Conservation (phyloP, 345 rosid species). For the Limnanthes douglasii region DNA sequence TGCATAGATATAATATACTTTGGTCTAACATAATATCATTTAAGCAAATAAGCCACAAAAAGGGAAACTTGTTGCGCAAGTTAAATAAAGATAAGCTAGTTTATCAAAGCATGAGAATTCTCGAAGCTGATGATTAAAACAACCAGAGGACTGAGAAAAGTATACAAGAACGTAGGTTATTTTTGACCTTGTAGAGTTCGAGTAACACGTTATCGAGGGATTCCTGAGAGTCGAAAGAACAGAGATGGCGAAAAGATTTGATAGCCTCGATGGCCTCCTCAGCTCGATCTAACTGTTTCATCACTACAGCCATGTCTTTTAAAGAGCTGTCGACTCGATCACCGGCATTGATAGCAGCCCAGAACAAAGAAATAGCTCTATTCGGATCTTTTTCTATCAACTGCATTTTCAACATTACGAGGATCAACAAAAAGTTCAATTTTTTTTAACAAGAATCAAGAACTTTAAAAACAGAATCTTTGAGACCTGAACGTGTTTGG, state of each 20-base stretch:
- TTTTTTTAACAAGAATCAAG: conserved; percentile 1
- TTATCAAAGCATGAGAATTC: too few relatives aligned
- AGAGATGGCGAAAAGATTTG: conserved; percentile 64
- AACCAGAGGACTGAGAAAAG: too few relatives aligned
- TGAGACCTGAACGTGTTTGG: conserved; percentile 74
- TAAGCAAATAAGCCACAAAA: too few relatives aligned
- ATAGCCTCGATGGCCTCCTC: conserved; percentile 74
- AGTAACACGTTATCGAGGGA: conserved; percentile 59
- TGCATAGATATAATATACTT: conserved; percentile 1
- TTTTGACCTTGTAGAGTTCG: conserved; percentile 56
- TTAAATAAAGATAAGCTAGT: too few relatives aligned
- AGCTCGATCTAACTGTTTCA: conserved; percentile 53
- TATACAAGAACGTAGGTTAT: too few relatives aligned
- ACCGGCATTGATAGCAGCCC: conserved; percentile 75
- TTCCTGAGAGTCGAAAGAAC: conserved; percentile 53
- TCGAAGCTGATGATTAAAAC: too few relatives aligned
- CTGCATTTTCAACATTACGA: conserved; percentile 11
- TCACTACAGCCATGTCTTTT: conserved; percentile 73
- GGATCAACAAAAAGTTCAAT: not conserved
- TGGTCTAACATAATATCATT: too few relatives aligned
- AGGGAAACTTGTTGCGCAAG: too few relatives aligned
- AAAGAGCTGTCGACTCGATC: conserved; percentile 65
- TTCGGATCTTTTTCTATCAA: conserved; percentile 50
- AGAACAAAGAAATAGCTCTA: conserved; percentile 47
- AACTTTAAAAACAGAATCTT: not conserved